Conservation (phyloP, 2,329 filamentous ascomycete genomes). For the Microsporum ferrugineum region DNA sequence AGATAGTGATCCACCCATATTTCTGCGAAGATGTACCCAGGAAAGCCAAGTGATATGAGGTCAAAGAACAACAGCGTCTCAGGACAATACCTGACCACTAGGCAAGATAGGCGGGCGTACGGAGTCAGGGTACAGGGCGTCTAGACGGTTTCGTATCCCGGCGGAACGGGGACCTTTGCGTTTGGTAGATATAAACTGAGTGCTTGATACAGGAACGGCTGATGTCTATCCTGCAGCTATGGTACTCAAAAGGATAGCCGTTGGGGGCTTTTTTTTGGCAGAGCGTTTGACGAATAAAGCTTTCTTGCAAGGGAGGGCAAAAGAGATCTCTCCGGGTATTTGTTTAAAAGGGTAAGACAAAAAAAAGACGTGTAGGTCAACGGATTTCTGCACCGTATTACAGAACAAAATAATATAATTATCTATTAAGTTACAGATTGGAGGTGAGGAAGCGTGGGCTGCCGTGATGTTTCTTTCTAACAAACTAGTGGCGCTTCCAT, state of each 20-base stretch:
- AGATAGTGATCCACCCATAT: conserved; percentile 48
- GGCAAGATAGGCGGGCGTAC: conserved; percentile 1
- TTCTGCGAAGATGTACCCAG: neutral
- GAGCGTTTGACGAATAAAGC: neutral
- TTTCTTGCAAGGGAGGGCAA: neutral
- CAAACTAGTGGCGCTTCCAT: neutral
- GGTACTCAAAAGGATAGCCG: neutral
- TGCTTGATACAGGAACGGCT: neutral
- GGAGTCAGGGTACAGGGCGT: neutral
- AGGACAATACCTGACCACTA: neutral
- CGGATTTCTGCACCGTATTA: neutral
- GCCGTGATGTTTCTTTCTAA: neutral
- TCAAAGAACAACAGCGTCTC: neutral
- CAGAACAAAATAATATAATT: neutral
- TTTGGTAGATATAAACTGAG: neutral
- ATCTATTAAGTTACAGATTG: neutral
- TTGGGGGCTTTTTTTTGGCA: neutral
- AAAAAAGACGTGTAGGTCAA: neutral
- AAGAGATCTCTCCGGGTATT: neutral
- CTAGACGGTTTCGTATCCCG: neutral
- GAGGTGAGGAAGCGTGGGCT: neutral
- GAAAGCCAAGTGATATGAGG: too few relatives aligned
- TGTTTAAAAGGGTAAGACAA: neutral
- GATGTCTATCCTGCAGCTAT: neutral
- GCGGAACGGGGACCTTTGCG: neutral